Percentiles rank a stretch among this genome's conserved stretches.
These are phyloP conservation scores for Fusarium albidum DNA, from an alignment of 2,329 filamentous ascomycete species.

Conservation along the genomic window DNA sequence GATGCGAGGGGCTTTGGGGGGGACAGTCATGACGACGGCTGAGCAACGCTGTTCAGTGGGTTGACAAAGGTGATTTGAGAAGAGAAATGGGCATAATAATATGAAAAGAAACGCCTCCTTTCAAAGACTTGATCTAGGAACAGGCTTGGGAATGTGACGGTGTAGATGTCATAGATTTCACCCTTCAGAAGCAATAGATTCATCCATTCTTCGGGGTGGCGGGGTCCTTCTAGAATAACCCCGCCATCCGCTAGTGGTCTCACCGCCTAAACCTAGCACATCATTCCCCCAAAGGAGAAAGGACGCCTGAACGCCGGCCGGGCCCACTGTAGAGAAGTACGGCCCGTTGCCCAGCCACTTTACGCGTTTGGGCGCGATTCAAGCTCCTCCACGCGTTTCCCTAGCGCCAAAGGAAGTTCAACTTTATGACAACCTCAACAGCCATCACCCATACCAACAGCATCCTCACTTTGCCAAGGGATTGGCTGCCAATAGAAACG, in stretches of 20 bases:
- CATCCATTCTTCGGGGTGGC: slow-evolving; percentile 22
- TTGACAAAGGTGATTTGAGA: too few relatives aligned
- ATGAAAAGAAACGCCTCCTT: not conserved
- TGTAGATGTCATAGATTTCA: slow-evolving; percentile 24
- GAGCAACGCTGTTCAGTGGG: slow-evolving; percentile 3
- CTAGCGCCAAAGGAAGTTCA: not conserved
- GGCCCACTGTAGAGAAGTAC: slow-evolving; percentile 8
- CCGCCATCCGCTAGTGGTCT: slow-evolving; percentile 23
- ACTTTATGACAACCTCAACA: slow-evolving; percentile 3
- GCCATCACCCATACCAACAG: slow-evolving; percentile 1
- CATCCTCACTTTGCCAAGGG: not conserved
- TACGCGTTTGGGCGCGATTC: slow-evolving; percentile 36
- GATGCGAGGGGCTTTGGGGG: slow-evolving; percentile 65
- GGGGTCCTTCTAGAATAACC: slow-evolving; percentile 29
- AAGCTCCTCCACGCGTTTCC: slow-evolving; percentile 34
- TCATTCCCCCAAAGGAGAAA: slow-evolving; percentile 21
- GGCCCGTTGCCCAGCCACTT: slow-evolving; percentile 36
- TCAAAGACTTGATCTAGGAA: not conserved
- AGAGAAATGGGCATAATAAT: not conserved
- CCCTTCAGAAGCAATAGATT: not conserved
- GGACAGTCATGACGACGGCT: slow-evolving; percentile 38
- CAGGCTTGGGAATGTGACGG: not conserved
- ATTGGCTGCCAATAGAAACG: too few relatives aligned
- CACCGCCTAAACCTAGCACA: slow-evolving; percentile 31
- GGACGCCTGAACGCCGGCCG: not conserved